Evolutionary conservation across 352 stramenopile species (phyloP).

Genomic region (Blastocystis hominis): DNA sequence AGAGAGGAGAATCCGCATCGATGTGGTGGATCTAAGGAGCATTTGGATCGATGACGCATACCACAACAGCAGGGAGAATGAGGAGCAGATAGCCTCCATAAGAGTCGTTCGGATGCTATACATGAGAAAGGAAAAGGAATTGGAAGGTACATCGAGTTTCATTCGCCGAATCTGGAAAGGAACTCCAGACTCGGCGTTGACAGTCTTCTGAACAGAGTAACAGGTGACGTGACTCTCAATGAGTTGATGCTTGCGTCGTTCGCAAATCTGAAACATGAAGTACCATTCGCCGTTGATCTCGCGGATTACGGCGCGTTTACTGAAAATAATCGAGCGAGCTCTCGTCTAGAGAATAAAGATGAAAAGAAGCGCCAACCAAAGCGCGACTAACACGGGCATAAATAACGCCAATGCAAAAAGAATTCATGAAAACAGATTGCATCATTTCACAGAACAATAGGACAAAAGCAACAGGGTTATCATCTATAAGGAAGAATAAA

Average conservation of each 20-base stretch:
- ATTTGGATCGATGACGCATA: background rate
- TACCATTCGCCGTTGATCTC: slow-evolving; percentile 77
- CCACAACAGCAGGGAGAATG: slow-evolving; percentile 4
- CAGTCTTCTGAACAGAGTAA: slow-evolving; percentile 50
- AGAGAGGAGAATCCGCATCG: background rate
- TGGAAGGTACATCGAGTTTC: background rate
- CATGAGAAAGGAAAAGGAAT: background rate
- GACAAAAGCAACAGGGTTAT: slow-evolving; percentile 35
- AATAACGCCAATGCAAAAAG: slow-evolving; percentile 51
- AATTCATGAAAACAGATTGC: slow-evolving; percentile 49
- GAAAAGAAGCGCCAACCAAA: background rate
- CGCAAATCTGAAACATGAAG: slow-evolving; percentile 80
- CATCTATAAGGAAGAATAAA: background rate
- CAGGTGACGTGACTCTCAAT: slow-evolving; percentile 58
- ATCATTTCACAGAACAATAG: slow-evolving; percentile 40
- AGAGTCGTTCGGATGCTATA: slow-evolving; percentile 10
- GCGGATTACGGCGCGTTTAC: slow-evolving; percentile 73
- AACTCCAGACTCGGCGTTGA: background rate
- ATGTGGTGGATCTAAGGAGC: slow-evolving; percentile 18
- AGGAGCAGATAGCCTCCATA: background rate
- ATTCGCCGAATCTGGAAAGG: slow-evolving; percentile 19
- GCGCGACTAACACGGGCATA: slow-evolving; percentile 48
- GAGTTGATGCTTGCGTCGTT: slow-evolving; percentile 74
- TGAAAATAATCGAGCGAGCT: slow-evolving; percentile 69
- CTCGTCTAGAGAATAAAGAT: slow-evolving; percentile 1